Base-by-base conservation (phyloP, 2,329 filamentous ascomycete genomes). In the Colletotrichum euphorbiae region DNA sequence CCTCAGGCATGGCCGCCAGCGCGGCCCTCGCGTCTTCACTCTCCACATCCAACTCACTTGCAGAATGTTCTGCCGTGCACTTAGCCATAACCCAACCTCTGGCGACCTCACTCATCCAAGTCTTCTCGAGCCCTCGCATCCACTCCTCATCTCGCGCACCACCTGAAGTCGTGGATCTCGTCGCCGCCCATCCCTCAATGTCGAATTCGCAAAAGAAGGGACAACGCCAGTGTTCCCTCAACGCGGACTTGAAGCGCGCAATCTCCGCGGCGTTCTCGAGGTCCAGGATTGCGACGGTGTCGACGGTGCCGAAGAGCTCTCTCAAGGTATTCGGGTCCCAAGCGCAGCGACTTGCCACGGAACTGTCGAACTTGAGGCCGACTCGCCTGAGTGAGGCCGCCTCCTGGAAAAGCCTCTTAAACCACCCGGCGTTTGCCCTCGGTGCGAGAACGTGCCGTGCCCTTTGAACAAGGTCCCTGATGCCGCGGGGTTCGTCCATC, bases 201-300 rank as follows among this genome's bases (percentile, higher is more conserved):
- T 69, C 58, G 36, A 69, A 69, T 17, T 54, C 66, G 33, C 58
- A 68, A 11, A 67, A 58, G n/a, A 69, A 43, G 3, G 67, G 67
- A 38, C 51, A 57, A 24, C 52, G 13, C 67, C 67, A 69, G 4
- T 57, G 21, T 4, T 21, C 38, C 31, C 45, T 13, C 51, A 69
- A 15, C 3, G 42, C 24, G 15, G 15, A 38, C 45, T 62, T 69
- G 3, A 58, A 58, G 2, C 43, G 19, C 52, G 50, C 43, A 6
- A 69, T 62, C 36, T 68, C 63, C 17, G 15, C 45, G 1, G 62
- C 63, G 24, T 69, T 38, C 40, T 69, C 67, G 21, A 69, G 1
- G 31, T 69, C 63, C 36, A 67, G 40, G 0, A 51, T 51, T 11
- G 50, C 51, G 17, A 69, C 46, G 1, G 67, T 62, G 38, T 48